These are phyloP conservation scores for Xylariaceae sp. DNA, from an alignment of 2,329 filamentous ascomycete genomes.

Conservation along the genomic window DNA sequence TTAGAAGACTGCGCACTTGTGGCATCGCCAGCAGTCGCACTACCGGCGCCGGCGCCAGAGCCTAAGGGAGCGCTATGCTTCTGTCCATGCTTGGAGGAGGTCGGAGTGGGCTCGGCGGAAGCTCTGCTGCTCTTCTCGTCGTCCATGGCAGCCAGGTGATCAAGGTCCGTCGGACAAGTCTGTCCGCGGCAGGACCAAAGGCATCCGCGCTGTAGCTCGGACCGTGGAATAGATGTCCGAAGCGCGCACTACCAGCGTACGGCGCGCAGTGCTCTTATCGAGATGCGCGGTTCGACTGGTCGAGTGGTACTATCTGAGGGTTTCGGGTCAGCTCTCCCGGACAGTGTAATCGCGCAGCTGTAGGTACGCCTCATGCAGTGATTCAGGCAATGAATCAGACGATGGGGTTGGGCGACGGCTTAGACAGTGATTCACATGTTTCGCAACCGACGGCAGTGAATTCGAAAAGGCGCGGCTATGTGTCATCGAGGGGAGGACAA, in stretches of 20 bases:
- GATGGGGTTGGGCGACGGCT: too few relatives aligned
- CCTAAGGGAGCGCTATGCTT: conserved; percentile 26
- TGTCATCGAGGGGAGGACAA: too few relatives aligned
- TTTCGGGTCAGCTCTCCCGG: too few relatives aligned
- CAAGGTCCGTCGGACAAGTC: conserved; percentile 22
- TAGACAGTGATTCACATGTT: too few relatives aligned
- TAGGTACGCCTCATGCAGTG: too few relatives aligned
- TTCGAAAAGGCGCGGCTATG: too few relatives aligned
- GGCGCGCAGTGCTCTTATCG: background rate
- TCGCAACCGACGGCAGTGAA: too few relatives aligned
- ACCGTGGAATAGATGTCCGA: background rate
- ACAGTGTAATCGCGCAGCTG: too few relatives aligned
- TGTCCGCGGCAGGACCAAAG: conserved; percentile 7
- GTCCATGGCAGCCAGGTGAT: conserved; percentile 27
- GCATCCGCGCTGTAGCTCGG: conserved; percentile 8
- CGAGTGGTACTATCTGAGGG: too few relatives aligned
- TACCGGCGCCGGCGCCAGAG: conserved; percentile 12
- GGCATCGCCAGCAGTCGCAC: conserved; percentile 13
- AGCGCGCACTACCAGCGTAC: background rate
- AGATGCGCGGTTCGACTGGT: too few relatives aligned
- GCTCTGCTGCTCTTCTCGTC: conserved; percentile 27
- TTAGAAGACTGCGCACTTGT: conserved; percentile 42
- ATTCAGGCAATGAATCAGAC: too few relatives aligned
- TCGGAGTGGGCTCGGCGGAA: conserved; percentile 24
- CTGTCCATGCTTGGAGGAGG: conserved; percentile 22